phyloP scores from a whole-genome alignment of 306 rosid species.

The Vigna radiata region DNA sequence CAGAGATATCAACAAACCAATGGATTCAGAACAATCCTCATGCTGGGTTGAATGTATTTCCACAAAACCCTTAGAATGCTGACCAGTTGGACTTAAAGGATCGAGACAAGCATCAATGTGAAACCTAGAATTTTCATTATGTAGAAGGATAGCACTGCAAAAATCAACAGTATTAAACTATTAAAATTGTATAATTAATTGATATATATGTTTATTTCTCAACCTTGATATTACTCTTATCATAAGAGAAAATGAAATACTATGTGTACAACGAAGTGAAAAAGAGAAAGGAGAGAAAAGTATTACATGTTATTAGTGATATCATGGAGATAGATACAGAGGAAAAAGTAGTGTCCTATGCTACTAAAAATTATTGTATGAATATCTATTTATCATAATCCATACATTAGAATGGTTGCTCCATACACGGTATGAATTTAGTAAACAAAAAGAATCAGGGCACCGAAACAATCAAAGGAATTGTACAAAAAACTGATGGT shows the following conservation, averaged over 20 bases:
- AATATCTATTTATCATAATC: neutral
- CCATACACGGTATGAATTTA: neutral
- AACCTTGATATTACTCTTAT: conserved; percentile 9
- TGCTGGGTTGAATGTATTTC: conserved; percentile 89
- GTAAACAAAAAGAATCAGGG: conserved; percentile 15
- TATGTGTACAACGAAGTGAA: neutral
- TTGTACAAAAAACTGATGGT: conserved; percentile 10
- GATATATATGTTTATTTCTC: conserved; percentile 16
- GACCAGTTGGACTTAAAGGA: conserved; percentile 93
- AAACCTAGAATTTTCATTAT: conserved; percentile 71
- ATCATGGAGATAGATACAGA: neutral
- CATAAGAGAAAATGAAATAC: neutral
- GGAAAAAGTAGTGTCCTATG: neutral
- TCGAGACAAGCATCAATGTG: conserved; percentile 95
- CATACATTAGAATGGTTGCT: conserved; percentile 1
- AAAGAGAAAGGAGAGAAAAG: neutral
- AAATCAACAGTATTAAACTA: conserved; percentile 40
- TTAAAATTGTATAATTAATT: conserved; percentile 32
- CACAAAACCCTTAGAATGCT: conserved; percentile 82
- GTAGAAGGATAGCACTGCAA: conserved; percentile 83
- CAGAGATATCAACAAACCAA: conserved; percentile 66
- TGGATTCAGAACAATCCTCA: conserved; percentile 95
- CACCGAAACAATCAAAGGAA: conserved; percentile 5
- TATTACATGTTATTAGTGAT: neutral
- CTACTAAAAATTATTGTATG: neutral